phyloP scores from a whole-genome alignment of 2,329 filamentous ascomycete genomes.

The Aspergillus tanneri region DNA sequence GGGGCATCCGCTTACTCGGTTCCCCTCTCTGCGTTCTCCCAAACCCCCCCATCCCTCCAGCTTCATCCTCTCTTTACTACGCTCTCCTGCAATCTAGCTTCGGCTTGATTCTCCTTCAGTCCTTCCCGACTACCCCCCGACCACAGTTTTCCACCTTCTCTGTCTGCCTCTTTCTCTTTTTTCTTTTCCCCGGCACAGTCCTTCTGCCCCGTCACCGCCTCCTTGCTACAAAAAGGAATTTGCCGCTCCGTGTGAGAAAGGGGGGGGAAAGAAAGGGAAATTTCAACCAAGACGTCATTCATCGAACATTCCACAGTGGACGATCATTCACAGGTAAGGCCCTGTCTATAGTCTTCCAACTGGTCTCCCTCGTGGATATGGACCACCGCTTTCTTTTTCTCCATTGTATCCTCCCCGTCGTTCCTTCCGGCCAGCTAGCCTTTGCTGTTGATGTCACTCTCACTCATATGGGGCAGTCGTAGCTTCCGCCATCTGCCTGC shows the following conservation, averaged over 20 bases:
- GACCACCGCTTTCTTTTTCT: neutral
- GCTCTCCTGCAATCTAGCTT: slow-evolving; percentile 10
- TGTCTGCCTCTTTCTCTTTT: slow-evolving; percentile 18
- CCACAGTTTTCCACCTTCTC: slow-evolving; percentile 11
- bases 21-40: slow-evolving; percentile 20
- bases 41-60: slow-evolving; percentile 14
- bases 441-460: slow-evolving; percentile 16
- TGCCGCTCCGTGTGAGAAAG: slow-evolving; percentile 18
- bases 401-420: slow-evolving; percentile 7
- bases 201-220: slow-evolving; percentile 11
- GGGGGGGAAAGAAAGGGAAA: slow-evolving; percentile 12
- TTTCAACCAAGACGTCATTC: slow-evolving; percentile 17
- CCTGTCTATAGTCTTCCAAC: neutral
- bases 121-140: slow-evolving; percentile 7
- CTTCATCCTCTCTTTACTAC: slow-evolving; percentile 22
- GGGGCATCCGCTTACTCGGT: slow-evolving; percentile 26
- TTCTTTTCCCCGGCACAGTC: slow-evolving; percentile 9
- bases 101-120: slow-evolving; percentile 4
- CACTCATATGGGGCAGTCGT: slow-evolving; percentile 21
- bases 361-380: neutral
- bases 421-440: slow-evolving; percentile 8
- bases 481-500: slow-evolving; percentile 20
- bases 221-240: slow-evolving; percentile 10
- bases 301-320: slow-evolving; percentile 12
- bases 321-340: slow-evolving; percentile 19